A percentile compares a stretch with the other conserved stretches of the same genome.
Conservation (phyloP, 208 protist genomes). For the Acanthamoeba royreba region DNA sequence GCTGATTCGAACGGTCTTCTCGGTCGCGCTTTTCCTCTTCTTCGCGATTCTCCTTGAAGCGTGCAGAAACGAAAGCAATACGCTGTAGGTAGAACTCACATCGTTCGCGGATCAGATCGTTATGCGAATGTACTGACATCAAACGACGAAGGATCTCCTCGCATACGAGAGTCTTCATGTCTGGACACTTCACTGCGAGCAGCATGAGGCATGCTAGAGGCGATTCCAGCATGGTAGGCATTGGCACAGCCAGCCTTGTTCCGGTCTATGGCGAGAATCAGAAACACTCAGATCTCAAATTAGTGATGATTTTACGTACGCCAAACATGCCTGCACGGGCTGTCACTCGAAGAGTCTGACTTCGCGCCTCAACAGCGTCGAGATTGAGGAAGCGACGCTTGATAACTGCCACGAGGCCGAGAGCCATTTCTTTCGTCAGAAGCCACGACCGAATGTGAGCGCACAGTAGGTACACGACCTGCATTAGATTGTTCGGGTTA, state of each 20-base stretch:
- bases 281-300: too few species aligned
- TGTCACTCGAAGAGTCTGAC: background rate
- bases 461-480: slow-evolving; percentile 21
- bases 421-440: background rate
- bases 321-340: background rate
- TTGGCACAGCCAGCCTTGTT: background rate
- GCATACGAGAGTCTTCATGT: background rate
- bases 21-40: background rate
- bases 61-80: background rate
- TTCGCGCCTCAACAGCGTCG: background rate
- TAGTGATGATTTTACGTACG: too few species aligned
- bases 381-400: slow-evolving; percentile 20
- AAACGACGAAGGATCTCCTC: background rate
- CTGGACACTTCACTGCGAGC: background rate
- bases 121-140: background rate
- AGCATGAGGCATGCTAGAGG: background rate
- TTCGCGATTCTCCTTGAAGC: background rate
- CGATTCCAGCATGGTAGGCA: background rate
- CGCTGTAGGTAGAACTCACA: background rate
- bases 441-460: background rate
- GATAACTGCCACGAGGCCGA: background rate
- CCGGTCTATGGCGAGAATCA: background rate
- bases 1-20: background rate
- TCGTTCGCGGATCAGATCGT: background rate
- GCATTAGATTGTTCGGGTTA: background rate